Percentiles rank a stretch among this genome's conserved stretches.
These are phyloP conservation scores for Bisporella sp. DNA, from an alignment of 2,329 filamentous ascomycete genomes.

Conservation along the genomic window DNA sequence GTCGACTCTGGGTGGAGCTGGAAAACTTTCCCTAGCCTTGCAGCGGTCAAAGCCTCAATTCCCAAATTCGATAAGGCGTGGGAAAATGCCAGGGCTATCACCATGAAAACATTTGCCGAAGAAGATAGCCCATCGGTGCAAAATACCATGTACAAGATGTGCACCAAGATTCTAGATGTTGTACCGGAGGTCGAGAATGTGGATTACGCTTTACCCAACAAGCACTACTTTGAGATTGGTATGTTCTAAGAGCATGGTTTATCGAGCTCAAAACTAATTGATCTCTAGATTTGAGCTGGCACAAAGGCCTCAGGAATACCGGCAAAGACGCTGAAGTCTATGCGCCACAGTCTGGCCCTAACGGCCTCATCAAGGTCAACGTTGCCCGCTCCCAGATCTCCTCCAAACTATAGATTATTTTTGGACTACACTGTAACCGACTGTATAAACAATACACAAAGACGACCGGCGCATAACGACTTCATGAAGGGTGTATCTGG, in stretches of 20 bases:
- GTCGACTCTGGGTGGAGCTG: slow-evolving; percentile 85
- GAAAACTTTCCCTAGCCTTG: slow-evolving; percentile 60
- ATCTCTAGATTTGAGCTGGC: slow-evolving; percentile 79
- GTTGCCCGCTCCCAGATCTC: slow-evolving; percentile 49
- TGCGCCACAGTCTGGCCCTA: slow-evolving; percentile 85
- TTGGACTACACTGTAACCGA: background rate
- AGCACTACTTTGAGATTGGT: slow-evolving; percentile 98
- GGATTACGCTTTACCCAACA: slow-evolving; percentile 86
- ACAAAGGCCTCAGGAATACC: slow-evolving; percentile 91
- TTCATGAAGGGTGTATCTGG: too few species aligned
- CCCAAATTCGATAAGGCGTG: slow-evolving; percentile 74
- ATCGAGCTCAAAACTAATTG: slow-evolving; percentile 8
- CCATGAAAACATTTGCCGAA: slow-evolving; percentile 83
- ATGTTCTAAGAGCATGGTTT: slow-evolving; percentile 27
- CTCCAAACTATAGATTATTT: slow-evolving; percentile 19
- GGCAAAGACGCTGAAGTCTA: slow-evolving; percentile 95
- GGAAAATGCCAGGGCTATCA: slow-evolving; percentile 71
- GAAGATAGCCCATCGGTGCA: slow-evolving; percentile 92
- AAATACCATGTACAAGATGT: slow-evolving; percentile 99
- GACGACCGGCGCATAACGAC: too few species aligned
- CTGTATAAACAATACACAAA: background rate
- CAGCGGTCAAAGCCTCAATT: slow-evolving; percentile 57
- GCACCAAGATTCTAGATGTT: slow-evolving; percentile 71
- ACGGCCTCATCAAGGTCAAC: slow-evolving; percentile 92
- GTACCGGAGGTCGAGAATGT: slow-evolving; percentile 67